Evolutionary conservation across 176 grass and related monocot species (phyloP), one percentile per base, ranked within the genome.

Genomic region (Puya raimondii): DNA sequence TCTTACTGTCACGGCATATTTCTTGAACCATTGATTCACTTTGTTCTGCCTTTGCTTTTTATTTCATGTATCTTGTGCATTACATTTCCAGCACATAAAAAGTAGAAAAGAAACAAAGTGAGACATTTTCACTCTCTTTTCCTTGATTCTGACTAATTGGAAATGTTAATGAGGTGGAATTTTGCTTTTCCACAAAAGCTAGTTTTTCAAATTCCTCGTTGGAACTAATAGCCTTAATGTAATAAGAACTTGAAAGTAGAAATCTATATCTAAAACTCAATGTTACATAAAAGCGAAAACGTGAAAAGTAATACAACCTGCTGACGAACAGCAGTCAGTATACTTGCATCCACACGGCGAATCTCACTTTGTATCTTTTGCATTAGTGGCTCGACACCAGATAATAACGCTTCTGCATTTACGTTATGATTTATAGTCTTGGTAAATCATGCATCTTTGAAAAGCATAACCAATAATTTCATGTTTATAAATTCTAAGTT

Each of bases 11-110:
- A 0, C 94, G 90, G 42, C 94, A 99, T 64, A 99, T 99, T 85
- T 99, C 94, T 82, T 99, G 94, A 88, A 99, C 94, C 94, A 99
- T 99, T 50, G 90, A 86, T 88, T 99, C 94, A 23, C 90, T 99
- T 70, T 93, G 87, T 56, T 78, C 94, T 10, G 94, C 87, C 82
- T 99, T 99, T 56, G 87, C 82, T n/a, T 81, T 99, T 93, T 78
- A 99, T 99, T 76, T 93, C 94, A 74, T 83, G 83, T 82, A 99
- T 99, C 79, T 93, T 99, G 48, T 90, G 75, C 33, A 42, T 61
- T 18, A 22, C 1, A 18, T 61, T 61, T 61, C 4, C 33, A 42
- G 33, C 33, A 42, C 33, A 42, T 42, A 42, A 42, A n/a, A 42
- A 42, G 33, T 42, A 42, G 33, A 42, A 42, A 42, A 42, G 33